Conservation (phyloP, 2,329 filamentous ascomycete genomes). For the Coniochaeta ligniaria region DNA sequence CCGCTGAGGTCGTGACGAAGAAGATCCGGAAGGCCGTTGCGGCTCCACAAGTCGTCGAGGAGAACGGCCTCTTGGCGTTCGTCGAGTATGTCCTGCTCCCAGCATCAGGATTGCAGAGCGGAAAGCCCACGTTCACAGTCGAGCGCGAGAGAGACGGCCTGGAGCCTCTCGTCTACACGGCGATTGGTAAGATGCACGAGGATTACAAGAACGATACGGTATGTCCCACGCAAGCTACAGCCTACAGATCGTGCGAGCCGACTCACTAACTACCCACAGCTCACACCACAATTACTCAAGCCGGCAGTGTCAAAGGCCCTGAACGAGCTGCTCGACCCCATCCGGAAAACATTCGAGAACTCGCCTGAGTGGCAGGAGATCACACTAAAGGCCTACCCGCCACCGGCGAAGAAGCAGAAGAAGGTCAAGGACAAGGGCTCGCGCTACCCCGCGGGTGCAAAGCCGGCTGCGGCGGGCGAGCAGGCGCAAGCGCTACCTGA, state of each 20-base stretch:
- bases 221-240: constrained; percentile 25
- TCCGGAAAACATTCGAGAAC: constrained; percentile 64
- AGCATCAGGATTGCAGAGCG: constrained; percentile 53
- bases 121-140: constrained; percentile 59
- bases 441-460: constrained; percentile 44
- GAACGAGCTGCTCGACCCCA: constrained; percentile 66
- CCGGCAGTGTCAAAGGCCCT: constrained; percentile 71
- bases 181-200: constrained; percentile 65
- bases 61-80: constrained; percentile 81
- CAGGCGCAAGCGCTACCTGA: constrained; percentile 6
- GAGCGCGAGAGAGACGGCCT: constrained; percentile 54
- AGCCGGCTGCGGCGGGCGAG: constrained; percentile 6
- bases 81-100: constrained; percentile 84
- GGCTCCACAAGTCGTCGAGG: constrained; percentile 67
- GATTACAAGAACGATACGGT: constrained; percentile 77
- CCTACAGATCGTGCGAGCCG: constrained; percentile 9
- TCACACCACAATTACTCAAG: constrained; percentile 85
- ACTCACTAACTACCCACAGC: constrained; percentile 27
- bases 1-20: constrained; percentile 64
- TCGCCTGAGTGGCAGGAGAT: constrained; percentile 76
- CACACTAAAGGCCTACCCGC: constrained; percentile 75
- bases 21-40: constrained; percentile 84
- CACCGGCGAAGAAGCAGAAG: constrained; percentile 62
- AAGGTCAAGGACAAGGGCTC: constrained; percentile 72
- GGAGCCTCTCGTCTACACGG: constrained; percentile 74